Conservation (phyloP, 1,284 basidiomycete species). For the Cutaneotrichosporon arboriforme region DNA sequence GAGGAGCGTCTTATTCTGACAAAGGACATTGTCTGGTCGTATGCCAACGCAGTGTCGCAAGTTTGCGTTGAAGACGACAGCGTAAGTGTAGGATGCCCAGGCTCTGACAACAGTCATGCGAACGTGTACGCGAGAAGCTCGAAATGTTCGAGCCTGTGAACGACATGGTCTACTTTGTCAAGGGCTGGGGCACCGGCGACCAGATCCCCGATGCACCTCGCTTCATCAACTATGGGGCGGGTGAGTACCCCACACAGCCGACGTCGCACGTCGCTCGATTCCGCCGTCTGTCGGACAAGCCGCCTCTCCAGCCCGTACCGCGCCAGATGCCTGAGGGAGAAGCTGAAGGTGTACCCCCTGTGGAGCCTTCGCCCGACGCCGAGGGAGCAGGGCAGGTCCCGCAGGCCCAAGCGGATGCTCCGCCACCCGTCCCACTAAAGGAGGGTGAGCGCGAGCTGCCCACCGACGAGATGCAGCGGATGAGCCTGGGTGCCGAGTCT, state of each 20-base stretch:
- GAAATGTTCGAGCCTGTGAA: conserved; percentile 75
- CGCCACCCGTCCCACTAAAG: neutral
- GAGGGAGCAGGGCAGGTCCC: neutral
- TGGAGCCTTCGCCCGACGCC: neutral
- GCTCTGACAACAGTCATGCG: conserved; percentile 65
- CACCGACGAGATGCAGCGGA: conserved; percentile 1
- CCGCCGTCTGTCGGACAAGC: conserved; percentile 33
- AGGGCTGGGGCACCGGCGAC: conserved; percentile 75
- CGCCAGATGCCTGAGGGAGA: neutral
- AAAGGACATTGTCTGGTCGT: conserved; percentile 93
- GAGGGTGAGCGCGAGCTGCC: neutral
- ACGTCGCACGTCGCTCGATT: conserved; percentile 43
- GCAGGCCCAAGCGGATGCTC: neutral
- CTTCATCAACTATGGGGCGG: conserved; percentile 56
- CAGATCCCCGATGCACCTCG: conserved; percentile 57
- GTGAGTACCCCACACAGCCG: conserved; percentile 43
- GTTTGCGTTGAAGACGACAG: conserved; percentile 96
- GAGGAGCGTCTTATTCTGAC: conserved; percentile 88
- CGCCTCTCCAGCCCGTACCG: conserved; percentile 3
- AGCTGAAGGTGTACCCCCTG: neutral
- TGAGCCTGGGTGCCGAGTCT: neutral
- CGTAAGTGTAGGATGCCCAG: conserved; percentile 52
- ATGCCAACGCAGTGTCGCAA: conserved; percentile 90
- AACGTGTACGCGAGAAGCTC: conserved; percentile 71
- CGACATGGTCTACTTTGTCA: conserved; percentile 79